phyloP scores from a whole-genome alignment of 2,329 filamentous ascomycete genomes.

The Penicillium sp. region DNA sequence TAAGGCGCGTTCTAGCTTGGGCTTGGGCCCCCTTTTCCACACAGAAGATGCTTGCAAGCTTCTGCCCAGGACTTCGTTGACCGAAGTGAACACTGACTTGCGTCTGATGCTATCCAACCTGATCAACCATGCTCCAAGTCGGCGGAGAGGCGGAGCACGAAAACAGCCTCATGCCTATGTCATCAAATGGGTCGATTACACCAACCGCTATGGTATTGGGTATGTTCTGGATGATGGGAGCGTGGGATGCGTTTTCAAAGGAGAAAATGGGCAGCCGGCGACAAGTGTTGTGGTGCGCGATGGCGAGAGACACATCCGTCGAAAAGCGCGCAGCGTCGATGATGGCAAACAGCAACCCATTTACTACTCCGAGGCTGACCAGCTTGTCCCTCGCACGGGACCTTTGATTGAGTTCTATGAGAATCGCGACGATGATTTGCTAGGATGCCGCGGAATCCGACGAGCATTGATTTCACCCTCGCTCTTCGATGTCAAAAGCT shows the following conservation, averaged over 20 bases:
- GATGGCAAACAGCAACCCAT: conserved; percentile 27
- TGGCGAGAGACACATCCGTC: conserved; percentile 48
- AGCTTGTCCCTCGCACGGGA: conserved; percentile 46
- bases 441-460: conserved; percentile 40
- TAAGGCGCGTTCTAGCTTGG: conserved; percentile 36
- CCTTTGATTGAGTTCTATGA: conserved; percentile 51
- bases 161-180: conserved; percentile 46
- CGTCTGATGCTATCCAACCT: conserved; percentile 41
- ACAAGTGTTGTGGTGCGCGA: conserved; percentile 49
- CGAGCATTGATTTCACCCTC: conserved; percentile 42
- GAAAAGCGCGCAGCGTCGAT: conserved; percentile 43
- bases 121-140: conserved; percentile 31
- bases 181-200: conserved; percentile 55
- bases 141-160: conserved; percentile 31
- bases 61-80: conserved; percentile 40
- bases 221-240: conserved; percentile 53
- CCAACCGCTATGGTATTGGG: conserved; percentile 52
- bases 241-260: conserved; percentile 52
- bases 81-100: conserved; percentile 41
- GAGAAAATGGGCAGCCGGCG: conserved; percentile 44
- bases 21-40: conserved; percentile 40
- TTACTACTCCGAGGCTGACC: conserved; percentile 43
- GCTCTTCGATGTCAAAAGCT: conserved; percentile 40
- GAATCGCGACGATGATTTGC: conserved; percentile 37
- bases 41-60: conserved; percentile 38